Conservation (phyloP, 83 land plant species). For the Picea abies region DNA sequence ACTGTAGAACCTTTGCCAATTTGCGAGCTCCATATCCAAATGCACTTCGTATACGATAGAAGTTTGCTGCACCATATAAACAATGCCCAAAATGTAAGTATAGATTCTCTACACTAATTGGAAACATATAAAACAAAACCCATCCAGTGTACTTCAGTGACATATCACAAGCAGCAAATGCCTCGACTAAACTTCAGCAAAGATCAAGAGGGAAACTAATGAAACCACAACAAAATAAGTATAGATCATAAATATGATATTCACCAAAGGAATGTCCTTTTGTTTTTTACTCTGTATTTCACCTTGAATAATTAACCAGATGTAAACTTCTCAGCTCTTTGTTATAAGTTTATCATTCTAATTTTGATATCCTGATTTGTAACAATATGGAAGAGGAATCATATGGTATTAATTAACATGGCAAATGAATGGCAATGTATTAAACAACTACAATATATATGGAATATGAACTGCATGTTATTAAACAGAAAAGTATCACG, state of each 20-base stretch:
- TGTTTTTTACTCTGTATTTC: not conserved
- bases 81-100: not conserved
- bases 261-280: not conserved
- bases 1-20: conserved; percentile 59
- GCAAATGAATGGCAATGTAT: no score
- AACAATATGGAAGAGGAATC: not conserved
- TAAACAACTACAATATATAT: no score
- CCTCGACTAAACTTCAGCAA: not conserved
- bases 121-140: not conserved
- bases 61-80: conserved; percentile 54
- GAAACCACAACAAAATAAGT: not conserved
- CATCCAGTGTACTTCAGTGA: not conserved
- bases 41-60: conserved; percentile 84
- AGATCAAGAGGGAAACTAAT: not conserved
- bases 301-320: not conserved
- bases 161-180: no score
- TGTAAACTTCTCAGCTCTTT: not conserved
- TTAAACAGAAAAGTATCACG: no score
- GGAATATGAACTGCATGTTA: no score
- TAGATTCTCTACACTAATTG: not conserved
- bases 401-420: not conserved
- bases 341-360: not conserved
- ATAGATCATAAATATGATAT: not conserved
- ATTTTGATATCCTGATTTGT: not conserved
- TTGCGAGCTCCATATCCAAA: conserved; percentile 81